Evolutionary conservation across 164 flowering plant genomes (phyloP).

Genomic region (Sextonia rubra): DNA sequence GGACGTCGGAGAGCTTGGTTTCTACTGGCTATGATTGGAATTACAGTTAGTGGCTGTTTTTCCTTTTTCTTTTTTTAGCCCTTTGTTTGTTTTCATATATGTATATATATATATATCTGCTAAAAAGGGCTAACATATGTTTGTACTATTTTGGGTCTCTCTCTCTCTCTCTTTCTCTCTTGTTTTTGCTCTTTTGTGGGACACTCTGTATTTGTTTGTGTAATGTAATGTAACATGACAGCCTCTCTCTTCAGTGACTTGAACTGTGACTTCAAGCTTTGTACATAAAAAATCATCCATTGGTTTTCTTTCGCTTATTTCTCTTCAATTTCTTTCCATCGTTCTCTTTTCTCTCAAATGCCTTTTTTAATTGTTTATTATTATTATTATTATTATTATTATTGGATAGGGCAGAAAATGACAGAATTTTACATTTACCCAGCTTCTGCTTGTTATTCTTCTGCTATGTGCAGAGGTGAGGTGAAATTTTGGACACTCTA

Average conservation of each 20-base stretch:
- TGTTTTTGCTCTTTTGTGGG: background rate
- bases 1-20: slow-evolving; percentile 17
- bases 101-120: no score
- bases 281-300: background rate
- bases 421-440: background rate
- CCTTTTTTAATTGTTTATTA: background rate
- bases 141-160: slow-evolving; percentile 4
- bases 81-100: background rate
- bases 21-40: slow-evolving; percentile 33
- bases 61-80: background rate
- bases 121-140: background rate
- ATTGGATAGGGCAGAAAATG: background rate
- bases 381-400: background rate
- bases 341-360: background rate
- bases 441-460: background rate
- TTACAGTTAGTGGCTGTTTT: background rate
- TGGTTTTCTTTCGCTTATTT: background rate
- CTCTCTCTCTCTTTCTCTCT: background rate
- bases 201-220: background rate
- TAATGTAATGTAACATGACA: background rate
- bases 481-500: background rate
- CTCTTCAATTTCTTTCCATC: background rate
- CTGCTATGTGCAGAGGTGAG: background rate
- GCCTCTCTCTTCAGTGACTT: background rate
- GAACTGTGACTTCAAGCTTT: background rate